Evolutionary conservation across 2,329 filamentous ascomycete species (phyloP), one percentile per base, ranked within the genome.

Genomic region (Pezizomycotina sp.): DNA sequence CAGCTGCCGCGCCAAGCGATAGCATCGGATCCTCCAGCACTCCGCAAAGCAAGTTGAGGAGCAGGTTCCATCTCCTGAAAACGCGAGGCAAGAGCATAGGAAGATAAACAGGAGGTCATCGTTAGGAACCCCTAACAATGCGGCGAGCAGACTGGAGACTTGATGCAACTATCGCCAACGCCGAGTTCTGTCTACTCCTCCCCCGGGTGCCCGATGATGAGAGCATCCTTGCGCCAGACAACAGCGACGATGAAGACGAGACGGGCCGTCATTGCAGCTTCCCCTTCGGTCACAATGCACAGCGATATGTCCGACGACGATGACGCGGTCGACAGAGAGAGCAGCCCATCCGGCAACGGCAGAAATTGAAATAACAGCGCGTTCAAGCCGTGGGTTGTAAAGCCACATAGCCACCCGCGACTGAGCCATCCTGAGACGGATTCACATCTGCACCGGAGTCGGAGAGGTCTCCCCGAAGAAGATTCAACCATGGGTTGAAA

Each of bases 71-170:
- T 65, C 69, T 23, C 71, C 71, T 1, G 72, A 77, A 3, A 73
- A 70, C 6, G 64, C 74, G 42, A 74, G 82, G 49, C 66, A 68
- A 37, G 68, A 73, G 26, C 69, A 77, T 47, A 71, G 75, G 52
- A 71, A 69, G 46, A 65, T 65, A 40, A 52, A 51, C 15, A 48
- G 48, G 10, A 45, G 48, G 5, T 36, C 36, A 37, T 50, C 47
- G 30, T 39, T 35, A 40, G 36, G 41, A 44, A 36, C 5, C 41
- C 41, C 7, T 27, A 39, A 22, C 34, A 34, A 6, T 34, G 29
- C 15, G 39, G 30, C 14, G 41, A 44, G 9, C 41, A 27, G 1
- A 44, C 41, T 8, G 28, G 40, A 14, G 41, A 44, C 14, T 44
- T 44, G 25, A 44, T 37, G 10, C 23, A 28, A 47, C 38, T 49